Percentiles rank a stretch among this genome's conserved stretches.
Evolutionary conservation across 2,329 filamentous ascomycete genomes (phyloP).

Genomic region (Aspergillus intermedius): DNA sequence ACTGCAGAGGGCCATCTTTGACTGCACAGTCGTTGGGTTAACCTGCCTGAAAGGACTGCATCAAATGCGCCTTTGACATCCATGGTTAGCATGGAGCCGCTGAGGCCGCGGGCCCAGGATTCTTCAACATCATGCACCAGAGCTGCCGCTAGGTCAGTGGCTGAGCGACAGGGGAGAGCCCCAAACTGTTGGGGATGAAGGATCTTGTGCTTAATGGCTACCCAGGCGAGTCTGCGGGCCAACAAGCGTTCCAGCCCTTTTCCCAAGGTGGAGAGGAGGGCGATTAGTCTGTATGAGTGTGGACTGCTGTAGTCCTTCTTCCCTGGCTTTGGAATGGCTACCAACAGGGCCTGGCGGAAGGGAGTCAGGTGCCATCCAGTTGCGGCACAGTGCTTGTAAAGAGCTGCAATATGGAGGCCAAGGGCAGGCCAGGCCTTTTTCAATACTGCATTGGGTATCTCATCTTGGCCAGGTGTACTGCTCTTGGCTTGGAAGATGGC

Average conservation of each 20-base stretch:
- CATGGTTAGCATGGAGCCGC: neutral
- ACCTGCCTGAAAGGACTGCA: neutral
- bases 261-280: neutral
- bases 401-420: neutral
- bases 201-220: neutral
- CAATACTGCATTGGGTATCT: too few species aligned
- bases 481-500: neutral
- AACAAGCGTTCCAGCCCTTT: neutral
- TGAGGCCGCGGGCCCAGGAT: neutral
- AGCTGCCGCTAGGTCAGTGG: neutral
- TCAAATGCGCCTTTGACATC: neutral
- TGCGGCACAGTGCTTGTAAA: neutral
- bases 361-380: neutral
- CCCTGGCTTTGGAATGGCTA: neutral
- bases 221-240: neutral
- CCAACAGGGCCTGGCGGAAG: neutral
- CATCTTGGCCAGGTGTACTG: too few species aligned
- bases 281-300: neutral
- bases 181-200: neutral
- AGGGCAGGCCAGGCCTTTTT: neutral
- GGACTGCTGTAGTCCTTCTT: neutral
- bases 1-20: slow-evolving; percentile 1
- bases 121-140: neutral
- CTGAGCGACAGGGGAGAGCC: neutral
- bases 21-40: neutral